Percentiles rank a stretch among this genome's conserved stretches.
These are phyloP conservation scores for Potentilla sterilis DNA, from an alignment of 306 rosid genomes.

Conservation along the genomic window DNA sequence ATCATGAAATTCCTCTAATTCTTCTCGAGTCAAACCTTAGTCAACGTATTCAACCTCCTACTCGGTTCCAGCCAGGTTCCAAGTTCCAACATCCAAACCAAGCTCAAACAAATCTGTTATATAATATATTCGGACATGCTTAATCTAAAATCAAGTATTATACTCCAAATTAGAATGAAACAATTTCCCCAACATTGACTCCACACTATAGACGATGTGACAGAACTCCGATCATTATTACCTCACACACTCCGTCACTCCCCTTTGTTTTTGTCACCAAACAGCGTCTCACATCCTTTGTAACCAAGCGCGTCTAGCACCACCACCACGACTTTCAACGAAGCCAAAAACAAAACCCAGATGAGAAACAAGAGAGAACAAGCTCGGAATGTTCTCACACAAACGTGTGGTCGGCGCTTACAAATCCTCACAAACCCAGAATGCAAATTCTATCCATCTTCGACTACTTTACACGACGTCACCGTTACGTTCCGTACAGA, in stretches of 20 bases:
- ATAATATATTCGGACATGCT: background rate
- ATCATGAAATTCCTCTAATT: background rate
- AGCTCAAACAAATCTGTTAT: background rate
- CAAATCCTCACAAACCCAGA: background rate
- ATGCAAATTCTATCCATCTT: background rate
- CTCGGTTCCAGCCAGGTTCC: no score
- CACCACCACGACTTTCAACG: background rate
- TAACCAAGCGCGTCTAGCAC: constrained; percentile 18
- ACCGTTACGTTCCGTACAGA: constrained; percentile 19
- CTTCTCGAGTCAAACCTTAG: background rate
- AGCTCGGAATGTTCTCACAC: constrained; percentile 30
- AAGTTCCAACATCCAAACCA: no score
- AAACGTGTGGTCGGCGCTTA: constrained; percentile 43
- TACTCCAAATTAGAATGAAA: background rate
- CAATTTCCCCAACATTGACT: background rate
- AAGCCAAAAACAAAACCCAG: background rate
- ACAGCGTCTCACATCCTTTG: background rate
- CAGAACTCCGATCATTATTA: background rate
- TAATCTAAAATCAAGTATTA: background rate
- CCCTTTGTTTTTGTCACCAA: no score
- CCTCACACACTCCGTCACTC: no score
- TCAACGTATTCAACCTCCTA: background rate
- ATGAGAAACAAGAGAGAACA: constrained; percentile 8
- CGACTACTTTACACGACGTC: constrained; percentile 9
- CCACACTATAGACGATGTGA: background rate